phyloP scores from a whole-genome alignment of 140 eudicot genomes.

The Stevia rebaudiana region DNA sequence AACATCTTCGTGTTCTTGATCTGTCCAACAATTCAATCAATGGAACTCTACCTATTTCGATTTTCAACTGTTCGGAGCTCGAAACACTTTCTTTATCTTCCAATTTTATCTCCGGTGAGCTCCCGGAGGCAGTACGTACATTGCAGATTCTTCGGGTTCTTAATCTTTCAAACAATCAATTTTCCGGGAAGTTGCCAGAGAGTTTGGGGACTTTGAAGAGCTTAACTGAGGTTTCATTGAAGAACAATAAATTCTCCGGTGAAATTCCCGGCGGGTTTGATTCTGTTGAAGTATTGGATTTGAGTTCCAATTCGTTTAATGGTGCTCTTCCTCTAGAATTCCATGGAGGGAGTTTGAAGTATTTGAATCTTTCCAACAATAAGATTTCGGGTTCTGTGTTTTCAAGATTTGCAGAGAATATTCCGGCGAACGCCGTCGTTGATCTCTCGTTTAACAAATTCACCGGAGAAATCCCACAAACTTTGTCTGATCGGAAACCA shows the following conservation, averaged over 20 bases:
- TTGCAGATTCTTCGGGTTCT: conserved; percentile 32
- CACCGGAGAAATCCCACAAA: conserved; percentile 65
- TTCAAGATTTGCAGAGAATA: conserved; percentile 27
- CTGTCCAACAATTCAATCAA: conserved; percentile 64
- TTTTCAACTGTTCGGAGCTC: conserved; percentile 57
- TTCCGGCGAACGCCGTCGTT: conserved; percentile 49
- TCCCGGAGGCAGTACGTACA: conserved; percentile 29
- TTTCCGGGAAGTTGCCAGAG: conserved; percentile 48
- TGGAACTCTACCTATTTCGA: conserved; percentile 63
- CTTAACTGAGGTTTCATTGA: conserved; percentile 42
- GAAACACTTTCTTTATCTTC: conserved; percentile 47
- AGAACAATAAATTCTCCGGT: conserved; percentile 54
- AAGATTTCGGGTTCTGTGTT: conserved; percentile 50
- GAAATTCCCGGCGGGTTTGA: conserved; percentile 47
- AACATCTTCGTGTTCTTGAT: conserved; percentile 52
- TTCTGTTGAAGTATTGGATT: conserved; percentile 41
- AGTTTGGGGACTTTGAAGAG: conserved; percentile 35
- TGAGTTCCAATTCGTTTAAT: conserved; percentile 56
- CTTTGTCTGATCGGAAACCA: conserved; percentile 39
- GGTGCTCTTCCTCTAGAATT: conserved; percentile 53
- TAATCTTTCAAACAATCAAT: conserved; percentile 53
- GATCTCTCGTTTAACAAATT: conserved; percentile 74
- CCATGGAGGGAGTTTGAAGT: conserved; percentile 47
- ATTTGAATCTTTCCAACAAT: conserved; percentile 69
- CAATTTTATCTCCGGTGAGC: conserved; percentile 51